These are phyloP conservation scores for Fraxinus sp. DNA, from an alignment of 305 asterid species.

Conservation along the genomic window DNA sequence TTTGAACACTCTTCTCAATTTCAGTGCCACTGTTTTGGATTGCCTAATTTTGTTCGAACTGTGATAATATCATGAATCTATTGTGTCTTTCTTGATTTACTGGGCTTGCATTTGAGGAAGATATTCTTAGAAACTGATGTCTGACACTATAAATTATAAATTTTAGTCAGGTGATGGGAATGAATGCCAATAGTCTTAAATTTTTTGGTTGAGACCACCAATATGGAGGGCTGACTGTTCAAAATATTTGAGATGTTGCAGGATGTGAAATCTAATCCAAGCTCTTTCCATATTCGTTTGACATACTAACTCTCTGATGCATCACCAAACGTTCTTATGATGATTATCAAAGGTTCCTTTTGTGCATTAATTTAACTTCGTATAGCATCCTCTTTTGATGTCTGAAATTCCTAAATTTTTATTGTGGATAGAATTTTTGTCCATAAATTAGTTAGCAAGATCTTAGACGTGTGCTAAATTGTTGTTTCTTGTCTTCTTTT, in stretches of 20 bases:
- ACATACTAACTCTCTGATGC: conserved; percentile 50
- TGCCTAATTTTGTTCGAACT: conserved; percentile 1
- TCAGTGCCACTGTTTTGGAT: conserved; percentile 1
- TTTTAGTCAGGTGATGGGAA: conserved; percentile 2
- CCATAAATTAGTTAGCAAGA: background rate
- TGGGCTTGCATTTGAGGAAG: conserved; percentile 3
- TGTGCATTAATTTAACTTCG: too few relatives aligned
- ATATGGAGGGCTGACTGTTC: conserved; percentile 2
- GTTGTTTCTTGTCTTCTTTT: background rate
- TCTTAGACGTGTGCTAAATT: background rate
- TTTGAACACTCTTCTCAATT: conserved; percentile 1
- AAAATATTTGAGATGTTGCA: conserved; percentile 36
- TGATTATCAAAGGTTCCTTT: too few relatives aligned
- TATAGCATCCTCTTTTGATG: too few relatives aligned
- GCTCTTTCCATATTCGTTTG: conserved; percentile 63
- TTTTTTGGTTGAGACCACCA: conserved; percentile 1
- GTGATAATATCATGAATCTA: background rate
- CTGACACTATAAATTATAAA: conserved; percentile 9
- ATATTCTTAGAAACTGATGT: conserved; percentile 3
- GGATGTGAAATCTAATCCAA: conserved; percentile 56
- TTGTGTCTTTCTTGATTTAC: conserved; percentile 1
- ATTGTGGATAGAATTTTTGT: background rate
- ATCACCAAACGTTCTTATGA: conserved; percentile 19
- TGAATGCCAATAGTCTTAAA: conserved; percentile 2
- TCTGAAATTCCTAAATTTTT: background rate